phyloP scores from a whole-genome alignment of 2,329 filamentous ascomycete species.

The Cryphonectria nitschkei region DNA sequence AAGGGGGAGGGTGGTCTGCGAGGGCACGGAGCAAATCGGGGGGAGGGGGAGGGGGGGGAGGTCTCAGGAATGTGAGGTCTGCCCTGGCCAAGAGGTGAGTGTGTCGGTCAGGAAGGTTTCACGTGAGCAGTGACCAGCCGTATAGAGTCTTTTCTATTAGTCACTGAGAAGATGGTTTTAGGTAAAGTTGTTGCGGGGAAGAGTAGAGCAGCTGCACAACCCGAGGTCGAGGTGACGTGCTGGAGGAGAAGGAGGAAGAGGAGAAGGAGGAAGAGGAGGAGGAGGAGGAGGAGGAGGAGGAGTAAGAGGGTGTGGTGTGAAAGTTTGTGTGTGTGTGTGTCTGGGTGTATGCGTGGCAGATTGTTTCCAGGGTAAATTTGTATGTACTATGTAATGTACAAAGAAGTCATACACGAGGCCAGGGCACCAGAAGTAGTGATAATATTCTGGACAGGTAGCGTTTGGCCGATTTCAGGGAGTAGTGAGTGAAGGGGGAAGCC shows the following conservation, averaged over 20 bases:
- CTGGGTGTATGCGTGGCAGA: background rate
- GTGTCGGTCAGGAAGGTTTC: slow-evolving; percentile 20
- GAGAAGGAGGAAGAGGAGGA: background rate
- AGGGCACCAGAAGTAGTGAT: background rate
- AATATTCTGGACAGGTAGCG: slow-evolving; percentile 1
- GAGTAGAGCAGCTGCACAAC: slow-evolving; percentile 6
- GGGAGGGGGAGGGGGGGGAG: background rate
- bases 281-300: background rate
- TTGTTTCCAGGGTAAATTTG: background rate
- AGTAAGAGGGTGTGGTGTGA: background rate
- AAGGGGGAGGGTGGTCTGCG: background rate
- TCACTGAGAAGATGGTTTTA: slow-evolving; percentile 34
- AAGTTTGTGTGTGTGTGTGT: background rate
- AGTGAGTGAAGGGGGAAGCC: background rate
- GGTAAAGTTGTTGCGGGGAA: slow-evolving; percentile 31
- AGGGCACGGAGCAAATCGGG: slow-evolving; percentile 18
- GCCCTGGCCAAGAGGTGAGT: slow-evolving; percentile 6
- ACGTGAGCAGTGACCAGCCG: slow-evolving; percentile 25
- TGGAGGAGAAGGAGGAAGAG: slow-evolving; percentile 7
- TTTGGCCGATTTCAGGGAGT: background rate
- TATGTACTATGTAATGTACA: slow-evolving; percentile 3
- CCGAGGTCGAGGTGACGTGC: slow-evolving; percentile 14
- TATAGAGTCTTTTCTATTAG: slow-evolving; percentile 34
- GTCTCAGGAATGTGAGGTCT: slow-evolving; percentile 5
- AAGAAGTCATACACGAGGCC: background rate